Evolutionary conservation across 495 filamentous ascomycete species (phyloP), one percentile per base, ranked within the genome.

Genomic region (Pyrenopolyporus hunteri): DNA sequence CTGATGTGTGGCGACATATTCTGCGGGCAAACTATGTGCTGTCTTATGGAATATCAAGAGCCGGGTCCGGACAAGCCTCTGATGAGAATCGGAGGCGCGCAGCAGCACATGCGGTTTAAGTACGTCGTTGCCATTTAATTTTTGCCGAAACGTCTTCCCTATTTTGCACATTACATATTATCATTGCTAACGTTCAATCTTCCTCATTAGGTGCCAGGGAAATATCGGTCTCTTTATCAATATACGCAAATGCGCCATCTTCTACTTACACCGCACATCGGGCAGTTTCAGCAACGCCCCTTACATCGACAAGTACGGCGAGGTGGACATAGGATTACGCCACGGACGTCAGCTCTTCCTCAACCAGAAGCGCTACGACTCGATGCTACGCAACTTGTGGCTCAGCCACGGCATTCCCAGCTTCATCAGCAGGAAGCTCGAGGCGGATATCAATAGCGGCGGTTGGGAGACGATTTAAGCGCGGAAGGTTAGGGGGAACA

Each of bases 1-100:
- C 82, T 99, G 10, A 94, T 97, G 77, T 99, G 94, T 66, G 94
- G 93, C 4, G 93, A 93, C 6, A 89, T 99, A 26, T 93, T 97
- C 73, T 99, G 94, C 76, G 89, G 89, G 13, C 94, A 99, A 75
- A 90, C 89, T 20, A 86, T 92, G 22, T 99, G 94, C 75, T 99
- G 94, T 71, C 83, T 86, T 69, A 86, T 84, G 59, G 79, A 85
- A 57, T 82, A 85, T 44, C 67, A 66, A 40, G 72, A 77, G 32
- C 69, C 68, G 0, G 63, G 72, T 6, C 63, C 70, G n/a, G 68
- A 71, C 37, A 66, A 62, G 16, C 56, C 70, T 4, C 50, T 54
- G 47, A 66, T 60, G 37, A 80, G 84, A 56, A 78, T 88, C 57
- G 94, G 95, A 44, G 95, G 94, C 11, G 93, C 89, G 60, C 90